Evolutionary conservation across 768 basidiomycete genomes (phyloP).

Genomic region (Atractiella rhizophila): DNA sequence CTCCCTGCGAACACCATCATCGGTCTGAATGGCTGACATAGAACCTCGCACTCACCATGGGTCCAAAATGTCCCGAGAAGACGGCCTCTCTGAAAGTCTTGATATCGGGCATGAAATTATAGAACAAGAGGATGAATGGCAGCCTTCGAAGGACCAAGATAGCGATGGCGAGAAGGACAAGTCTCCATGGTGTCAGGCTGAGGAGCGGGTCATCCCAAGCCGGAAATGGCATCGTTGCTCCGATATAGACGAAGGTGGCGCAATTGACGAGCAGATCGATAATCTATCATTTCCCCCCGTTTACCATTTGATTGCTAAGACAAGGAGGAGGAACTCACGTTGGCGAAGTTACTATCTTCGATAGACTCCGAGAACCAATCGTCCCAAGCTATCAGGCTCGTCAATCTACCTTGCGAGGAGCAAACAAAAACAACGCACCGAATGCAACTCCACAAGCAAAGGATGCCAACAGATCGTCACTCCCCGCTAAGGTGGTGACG

Average conservation of each 20-base stretch:
- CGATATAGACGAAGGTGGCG: constrained; percentile 82
- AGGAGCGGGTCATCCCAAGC: constrained; percentile 41
- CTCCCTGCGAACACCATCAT: constrained; percentile 38
- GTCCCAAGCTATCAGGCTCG: constrained; percentile 9
- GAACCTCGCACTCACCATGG: constrained; percentile 43
- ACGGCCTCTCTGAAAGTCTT: constrained; percentile 81
- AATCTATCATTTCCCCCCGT: constrained; percentile 64
- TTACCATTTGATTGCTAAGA: neutral
- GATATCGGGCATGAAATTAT: constrained; percentile 84
- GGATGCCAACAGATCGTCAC: constrained; percentile 44
- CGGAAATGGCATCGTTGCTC: constrained; percentile 88
- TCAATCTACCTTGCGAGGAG: constrained; percentile 40
- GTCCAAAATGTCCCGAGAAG: constrained; percentile 88
- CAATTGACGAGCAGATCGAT: constrained; percentile 90
- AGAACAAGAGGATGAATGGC: constrained; percentile 57
- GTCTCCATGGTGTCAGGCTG: constrained; percentile 54
- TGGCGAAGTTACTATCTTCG: constrained; percentile 73
- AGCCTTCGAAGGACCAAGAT: constrained; percentile 61
- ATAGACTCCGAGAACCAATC: constrained; percentile 18
- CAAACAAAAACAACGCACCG: constrained; percentile 94
- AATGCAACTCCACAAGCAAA: constrained; percentile 89
- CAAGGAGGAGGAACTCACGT: constrained; percentile 54
- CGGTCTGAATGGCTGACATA: neutral
- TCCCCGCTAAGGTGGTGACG: constrained; percentile 25
- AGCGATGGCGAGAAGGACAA: constrained; percentile 55